These are phyloP conservation scores for Physaria fendleri DNA, from an alignment of 345 rosid species.

Conservation along the genomic window DNA sequence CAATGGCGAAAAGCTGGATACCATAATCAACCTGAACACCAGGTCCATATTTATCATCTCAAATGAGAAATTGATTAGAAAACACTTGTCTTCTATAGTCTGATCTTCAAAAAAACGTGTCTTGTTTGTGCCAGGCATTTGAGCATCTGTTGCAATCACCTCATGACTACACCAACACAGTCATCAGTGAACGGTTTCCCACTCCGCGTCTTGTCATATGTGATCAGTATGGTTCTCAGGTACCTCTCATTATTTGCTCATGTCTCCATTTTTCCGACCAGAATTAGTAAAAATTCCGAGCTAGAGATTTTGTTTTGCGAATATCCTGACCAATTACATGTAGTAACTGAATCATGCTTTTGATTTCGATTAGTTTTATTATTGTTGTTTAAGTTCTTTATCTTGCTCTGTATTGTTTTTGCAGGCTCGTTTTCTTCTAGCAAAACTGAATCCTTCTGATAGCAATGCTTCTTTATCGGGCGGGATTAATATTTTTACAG, in stretches of 20 bases:
- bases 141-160: slow-evolving; percentile 74
- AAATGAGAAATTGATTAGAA: not conserved
- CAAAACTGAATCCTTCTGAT: slow-evolving; percentile 83
- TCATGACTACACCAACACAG: slow-evolving; percentile 47
- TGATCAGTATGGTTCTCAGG: slow-evolving; percentile 99
- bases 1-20: slow-evolving; percentile 98
- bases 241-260: slow-evolving; percentile 12
- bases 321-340: not conserved
- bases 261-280: not conserved
- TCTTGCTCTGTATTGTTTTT: not conserved
- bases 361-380: not conserved
- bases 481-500: slow-evolving; percentile 69
- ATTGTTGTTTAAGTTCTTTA: not conserved
- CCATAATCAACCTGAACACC: slow-evolving; percentile 84
- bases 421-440: slow-evolving; percentile 96
- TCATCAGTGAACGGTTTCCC: slow-evolving; percentile 85
- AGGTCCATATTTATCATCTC: slow-evolving; percentile 41
- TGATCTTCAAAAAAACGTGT: not conserved
- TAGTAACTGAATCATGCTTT: not conserved
- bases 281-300: not conserved
- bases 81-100: not conserved
- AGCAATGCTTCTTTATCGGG: slow-evolving; percentile 40
- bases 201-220: slow-evolving; percentile 85
- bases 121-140: slow-evolving; percentile 53
- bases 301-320: not conserved